These are phyloP conservation scores for Nemophila menziesii DNA, from an alignment of 257 asterid genomes.

Conservation along the genomic window DNA sequence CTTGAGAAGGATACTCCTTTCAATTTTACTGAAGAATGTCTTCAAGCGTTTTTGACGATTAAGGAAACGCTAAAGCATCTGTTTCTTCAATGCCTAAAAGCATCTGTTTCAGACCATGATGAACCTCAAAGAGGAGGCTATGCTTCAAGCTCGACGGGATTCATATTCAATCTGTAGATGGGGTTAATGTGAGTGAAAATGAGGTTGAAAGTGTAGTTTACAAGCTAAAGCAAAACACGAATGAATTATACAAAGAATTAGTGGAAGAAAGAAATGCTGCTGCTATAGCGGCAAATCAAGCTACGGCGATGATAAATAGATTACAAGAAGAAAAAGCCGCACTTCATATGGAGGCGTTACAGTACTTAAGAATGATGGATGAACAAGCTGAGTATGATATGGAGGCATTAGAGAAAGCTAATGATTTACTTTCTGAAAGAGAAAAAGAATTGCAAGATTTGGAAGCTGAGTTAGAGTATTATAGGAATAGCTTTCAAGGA, in stretches of 20 bases:
- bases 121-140: slow-evolving; percentile 19
- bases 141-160: slow-evolving; percentile 22
- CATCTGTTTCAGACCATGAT: slow-evolving; percentile 7
- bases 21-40: too few species aligned
- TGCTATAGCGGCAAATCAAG: slow-evolving; percentile 70
- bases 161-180: slow-evolving; percentile 48
- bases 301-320: slow-evolving; percentile 90
- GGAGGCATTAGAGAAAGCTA: slow-evolving; percentile 64
- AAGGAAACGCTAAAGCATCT: too few species aligned
- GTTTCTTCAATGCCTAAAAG: too few species aligned
- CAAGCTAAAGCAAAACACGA: slow-evolving; percentile 38
- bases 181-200: slow-evolving; percentile 48
- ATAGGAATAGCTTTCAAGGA: slow-evolving; percentile 26
- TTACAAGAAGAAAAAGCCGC: slow-evolving; percentile 84
- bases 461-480: slow-evolving; percentile 35
- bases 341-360: slow-evolving; percentile 77
- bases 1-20: too few species aligned
- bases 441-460: slow-evolving; percentile 44
- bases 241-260: slow-evolving; percentile 52
- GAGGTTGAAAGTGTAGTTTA: slow-evolving; percentile 74
- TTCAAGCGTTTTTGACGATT: too few species aligned
- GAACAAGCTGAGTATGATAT: slow-evolving; percentile 77
- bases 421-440: slow-evolving; percentile 40
- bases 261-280: slow-evolving; percentile 92
- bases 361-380: slow-evolving; percentile 70